A percentile compares a stretch with the other conserved stretches of the same genome.
Conservation (phyloP, 352 stramenopile species). For the Phytophthora tentaculata region DNA sequence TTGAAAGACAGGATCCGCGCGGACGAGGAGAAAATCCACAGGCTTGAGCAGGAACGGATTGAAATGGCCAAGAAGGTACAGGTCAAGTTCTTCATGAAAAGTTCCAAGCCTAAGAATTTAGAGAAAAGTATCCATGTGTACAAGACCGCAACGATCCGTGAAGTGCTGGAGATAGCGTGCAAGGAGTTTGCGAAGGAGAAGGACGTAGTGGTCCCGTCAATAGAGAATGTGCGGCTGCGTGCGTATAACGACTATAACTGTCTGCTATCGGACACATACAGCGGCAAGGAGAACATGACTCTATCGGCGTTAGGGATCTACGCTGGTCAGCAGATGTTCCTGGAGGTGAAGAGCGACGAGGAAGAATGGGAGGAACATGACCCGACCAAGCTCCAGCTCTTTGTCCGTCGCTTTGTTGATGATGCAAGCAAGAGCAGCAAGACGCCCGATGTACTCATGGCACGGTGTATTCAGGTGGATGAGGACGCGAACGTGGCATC, state of each 20-base stretch:
- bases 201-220: conserved; percentile 49
- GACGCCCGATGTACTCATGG: conserved; percentile 35
- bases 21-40: conserved; percentile 66
- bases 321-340: conserved; percentile 71
- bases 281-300: conserved; percentile 58
- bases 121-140: conserved; percentile 80
- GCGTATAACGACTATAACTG: conserved; percentile 84
- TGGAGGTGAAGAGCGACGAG: conserved; percentile 66
- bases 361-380: conserved; percentile 77
- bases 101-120: conserved; percentile 62
- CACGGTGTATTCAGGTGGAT: conserved; percentile 68
- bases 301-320: conserved; percentile 70
- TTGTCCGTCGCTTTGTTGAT: conserved; percentile 64
- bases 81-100: conserved; percentile 85
- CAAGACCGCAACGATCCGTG: conserved; percentile 70
- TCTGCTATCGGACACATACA: conserved; percentile 68
- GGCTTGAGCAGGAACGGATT: conserved; percentile 65
- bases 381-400: conserved; percentile 71
- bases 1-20: conserved; percentile 69
- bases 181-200: conserved; percentile 70
- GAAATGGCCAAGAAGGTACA: conserved; percentile 82
- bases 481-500: conserved; percentile 62
- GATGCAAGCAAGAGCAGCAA: conserved; percentile 11
- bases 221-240: conserved; percentile 68
- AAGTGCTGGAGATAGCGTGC: conserved; percentile 50